Conservation (phyloP, 805 yeast species). For the Saturnispora diversa region DNA sequence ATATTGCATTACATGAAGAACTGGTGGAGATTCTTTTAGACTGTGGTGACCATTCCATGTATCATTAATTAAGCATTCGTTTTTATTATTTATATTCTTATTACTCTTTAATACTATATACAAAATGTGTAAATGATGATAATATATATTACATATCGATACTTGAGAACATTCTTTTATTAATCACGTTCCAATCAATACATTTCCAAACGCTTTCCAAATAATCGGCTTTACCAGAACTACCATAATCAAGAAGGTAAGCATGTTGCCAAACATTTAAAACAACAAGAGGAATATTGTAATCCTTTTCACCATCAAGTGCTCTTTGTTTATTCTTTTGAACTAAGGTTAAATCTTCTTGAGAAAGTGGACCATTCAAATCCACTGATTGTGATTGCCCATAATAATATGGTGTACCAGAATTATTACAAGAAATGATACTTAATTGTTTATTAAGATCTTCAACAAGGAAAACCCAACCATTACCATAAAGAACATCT, state of each 20-base stretch:
- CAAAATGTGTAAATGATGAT: background rate
- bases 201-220: slow-evolving; percentile 69
- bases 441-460: slow-evolving; percentile 49
- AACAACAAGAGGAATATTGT: slow-evolving; percentile 65
- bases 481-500: slow-evolving; percentile 52
- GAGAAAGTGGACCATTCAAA: slow-evolving; percentile 61
- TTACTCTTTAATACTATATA: background rate
- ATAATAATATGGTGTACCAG: slow-evolving; percentile 69
- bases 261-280: slow-evolving; percentile 86
- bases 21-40: slow-evolving; percentile 25
- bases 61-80: slow-evolving; percentile 19
- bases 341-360: slow-evolving; percentile 43
- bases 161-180: slow-evolving; percentile 29
- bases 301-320: slow-evolving; percentile 39
- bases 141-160: slow-evolving; percentile 12
- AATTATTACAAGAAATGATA: slow-evolving; percentile 52
- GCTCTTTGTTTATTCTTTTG: slow-evolving; percentile 28
- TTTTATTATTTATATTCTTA: background rate
- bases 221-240: slow-evolving; percentile 64
- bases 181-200: slow-evolving; percentile 78
- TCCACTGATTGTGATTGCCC: slow-evolving; percentile 67
- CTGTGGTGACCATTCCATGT: slow-evolving; percentile 26
- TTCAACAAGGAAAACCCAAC: slow-evolving; percentile 72
- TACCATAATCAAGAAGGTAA: slow-evolving; percentile 79
- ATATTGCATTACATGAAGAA: slow-evolving; percentile 27